phyloP scores from a whole-genome alignment of 148 eudicot genomes.

The Chenopodium suecicum region DNA sequence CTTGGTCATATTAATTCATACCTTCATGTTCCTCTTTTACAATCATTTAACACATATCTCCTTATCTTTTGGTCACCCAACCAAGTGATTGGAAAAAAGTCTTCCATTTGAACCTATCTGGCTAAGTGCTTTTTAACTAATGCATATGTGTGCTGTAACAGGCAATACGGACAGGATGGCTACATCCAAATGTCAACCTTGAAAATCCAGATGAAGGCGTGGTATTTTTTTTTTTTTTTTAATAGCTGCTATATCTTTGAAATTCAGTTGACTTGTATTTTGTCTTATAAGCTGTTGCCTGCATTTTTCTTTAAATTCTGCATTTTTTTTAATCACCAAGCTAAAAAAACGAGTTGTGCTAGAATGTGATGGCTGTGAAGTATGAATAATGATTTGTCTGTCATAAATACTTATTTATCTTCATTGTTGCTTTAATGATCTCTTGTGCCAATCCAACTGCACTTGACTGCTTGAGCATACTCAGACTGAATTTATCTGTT shows the following conservation, averaged over 20 bases:
- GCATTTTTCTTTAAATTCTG: background rate
- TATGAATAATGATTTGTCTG: background rate
- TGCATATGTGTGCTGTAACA: slow-evolving; percentile 23
- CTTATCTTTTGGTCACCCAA: background rate
- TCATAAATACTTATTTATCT: background rate
- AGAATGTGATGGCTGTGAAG: background rate
- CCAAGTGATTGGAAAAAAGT: no score
- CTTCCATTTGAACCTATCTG: background rate
- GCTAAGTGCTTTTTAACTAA: background rate
- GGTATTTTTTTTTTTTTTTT: slow-evolving; percentile 45
- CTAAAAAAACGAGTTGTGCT: background rate
- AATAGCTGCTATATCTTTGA: background rate
- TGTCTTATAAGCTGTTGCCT: background rate
- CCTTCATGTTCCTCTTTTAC: background rate
- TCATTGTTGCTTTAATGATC: background rate
- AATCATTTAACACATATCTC: background rate
- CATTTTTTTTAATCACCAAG: background rate
- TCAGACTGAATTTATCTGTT: background rate
- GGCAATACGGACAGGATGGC: slow-evolving; percentile 97
- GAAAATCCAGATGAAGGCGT: slow-evolving; percentile 85
- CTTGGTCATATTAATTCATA: no score
- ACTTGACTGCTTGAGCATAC: background rate
- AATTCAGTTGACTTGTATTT: background rate
- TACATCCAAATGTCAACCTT: slow-evolving; percentile 95
- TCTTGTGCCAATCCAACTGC: background rate